These are phyloP conservation scores for Penicillium psychrosexuale DNA, from an alignment of 2,329 filamentous ascomycete genomes.

Conservation along the genomic window DNA sequence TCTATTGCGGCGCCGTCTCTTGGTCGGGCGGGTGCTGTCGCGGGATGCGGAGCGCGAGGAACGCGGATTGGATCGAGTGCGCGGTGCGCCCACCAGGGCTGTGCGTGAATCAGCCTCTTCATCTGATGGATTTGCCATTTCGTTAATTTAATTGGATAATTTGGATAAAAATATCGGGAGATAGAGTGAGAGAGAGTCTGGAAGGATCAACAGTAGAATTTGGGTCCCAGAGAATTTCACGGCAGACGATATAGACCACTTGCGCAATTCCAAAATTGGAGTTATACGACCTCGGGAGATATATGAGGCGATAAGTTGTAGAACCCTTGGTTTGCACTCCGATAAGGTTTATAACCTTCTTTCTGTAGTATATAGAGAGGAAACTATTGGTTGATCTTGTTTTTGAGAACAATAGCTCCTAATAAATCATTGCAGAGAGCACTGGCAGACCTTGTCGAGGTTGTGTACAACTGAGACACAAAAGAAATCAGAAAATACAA, in stretches of 20 bases:
- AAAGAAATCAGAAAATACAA: neutral
- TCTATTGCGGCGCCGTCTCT: constrained; percentile 29
- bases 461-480: neutral
- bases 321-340: neutral
- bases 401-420: neutral
- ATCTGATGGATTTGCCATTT: constrained; percentile 16
- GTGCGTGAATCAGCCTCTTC: constrained; percentile 48
- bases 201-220: neutral
- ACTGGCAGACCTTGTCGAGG: too few species aligned
- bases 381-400: rapidly evolving
- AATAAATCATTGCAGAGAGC: neutral
- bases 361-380: neutral
- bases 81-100: constrained; percentile 43
- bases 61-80: constrained; percentile 24
- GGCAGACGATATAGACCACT: constrained; percentile 10
- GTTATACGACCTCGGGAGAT: neutral
- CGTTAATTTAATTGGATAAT: neutral
- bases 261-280: neutral
- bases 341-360: neutral
- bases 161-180: neutral
- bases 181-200: neutral
- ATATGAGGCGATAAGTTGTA: neutral
- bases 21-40: constrained; percentile 24
- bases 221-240: constrained; percentile 24
- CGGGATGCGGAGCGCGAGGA: constrained; percentile 24